Conservation (phyloP, 768 basidiomycete genomes). For the Kwoniella heveanensis region DNA sequence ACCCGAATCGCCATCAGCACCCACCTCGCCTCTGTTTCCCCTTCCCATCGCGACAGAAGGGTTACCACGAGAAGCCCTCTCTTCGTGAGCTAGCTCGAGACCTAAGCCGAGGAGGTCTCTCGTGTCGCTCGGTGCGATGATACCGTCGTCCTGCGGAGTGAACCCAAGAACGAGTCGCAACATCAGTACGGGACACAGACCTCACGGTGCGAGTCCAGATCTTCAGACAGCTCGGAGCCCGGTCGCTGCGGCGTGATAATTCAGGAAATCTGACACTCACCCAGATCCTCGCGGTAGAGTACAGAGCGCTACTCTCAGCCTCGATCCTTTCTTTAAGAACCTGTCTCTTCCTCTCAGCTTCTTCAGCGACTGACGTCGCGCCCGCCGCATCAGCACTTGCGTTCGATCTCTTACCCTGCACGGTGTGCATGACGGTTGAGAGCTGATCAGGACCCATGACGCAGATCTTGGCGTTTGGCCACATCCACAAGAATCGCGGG, state of each 20-base stretch:
- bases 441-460: conserved; percentile 96
- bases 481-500: conserved; percentile 96
- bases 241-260: too few relatives aligned
- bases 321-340: conserved; percentile 78
- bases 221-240: too few relatives aligned
- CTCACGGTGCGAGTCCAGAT: too few relatives aligned
- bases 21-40: conserved; percentile 63
- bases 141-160: conserved; percentile 52
- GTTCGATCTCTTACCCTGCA: conserved; percentile 66
- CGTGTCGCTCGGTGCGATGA: conserved; percentile 86
- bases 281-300: conserved; percentile 90
- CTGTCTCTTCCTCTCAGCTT: conserved; percentile 31
- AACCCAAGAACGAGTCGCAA: too few relatives aligned
- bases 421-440: conserved; percentile 86
- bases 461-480: conserved; percentile 94
- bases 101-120: conserved; percentile 83
- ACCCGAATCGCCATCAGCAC: conserved; percentile 52
- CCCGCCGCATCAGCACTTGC: conserved; percentile 6
- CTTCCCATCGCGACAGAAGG: conserved; percentile 59
- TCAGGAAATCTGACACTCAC: conserved; percentile 50
- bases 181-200: too few relatives aligned
- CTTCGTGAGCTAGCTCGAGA: conserved; percentile 68
- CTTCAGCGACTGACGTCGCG: background rate
- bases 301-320: conserved; percentile 79
- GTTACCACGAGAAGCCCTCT: conserved; percentile 51